These are phyloP conservation scores for Xerocomellus intermedius DNA, from an alignment of 768 basidiomycete species.

Conservation along the genomic window DNA sequence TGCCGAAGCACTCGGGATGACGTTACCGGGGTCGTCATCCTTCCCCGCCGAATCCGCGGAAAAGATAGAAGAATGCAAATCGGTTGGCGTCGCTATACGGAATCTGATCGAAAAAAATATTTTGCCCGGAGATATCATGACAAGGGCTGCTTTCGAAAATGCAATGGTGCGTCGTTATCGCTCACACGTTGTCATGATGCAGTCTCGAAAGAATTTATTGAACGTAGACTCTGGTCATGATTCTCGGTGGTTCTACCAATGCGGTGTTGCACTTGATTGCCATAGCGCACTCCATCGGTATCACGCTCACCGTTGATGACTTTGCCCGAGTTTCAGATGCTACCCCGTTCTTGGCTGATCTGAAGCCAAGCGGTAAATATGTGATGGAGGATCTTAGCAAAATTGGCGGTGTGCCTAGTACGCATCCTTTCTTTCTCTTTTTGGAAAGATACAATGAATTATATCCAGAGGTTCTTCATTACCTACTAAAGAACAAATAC, in stretches of 20 bases:
- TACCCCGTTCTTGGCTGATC: conserved; percentile 90
- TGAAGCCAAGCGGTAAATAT: conserved; percentile 97
- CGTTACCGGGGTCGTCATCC: conserved; percentile 93
- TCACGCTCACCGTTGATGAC: conserved; percentile 85
- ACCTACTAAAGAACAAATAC: conserved; percentile 80
- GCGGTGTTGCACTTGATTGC: conserved; percentile 97
- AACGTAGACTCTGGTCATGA: conserved; percentile 86
- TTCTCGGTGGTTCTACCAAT: conserved; percentile 96
- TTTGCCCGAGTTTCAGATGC: conserved; percentile 93
- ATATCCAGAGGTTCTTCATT: conserved; percentile 72
- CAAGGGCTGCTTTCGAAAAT: conserved; percentile 93
- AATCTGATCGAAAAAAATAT: conserved; percentile 90
- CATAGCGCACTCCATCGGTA: conserved; percentile 92
- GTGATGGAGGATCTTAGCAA: conserved; percentile 98
- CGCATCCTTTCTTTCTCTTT: conserved; percentile 27
- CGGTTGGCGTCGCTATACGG: conserved; percentile 79
- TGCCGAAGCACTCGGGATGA: conserved; percentile 94
- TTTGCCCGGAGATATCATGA: conserved; percentile 95
- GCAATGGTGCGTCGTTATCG: conserved; percentile 67
- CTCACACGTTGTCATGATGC: conserved; percentile 7
- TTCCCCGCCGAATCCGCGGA: conserved; percentile 92
- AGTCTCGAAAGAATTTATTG: conserved; percentile 3
- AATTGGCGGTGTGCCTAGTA: conserved; percentile 95
- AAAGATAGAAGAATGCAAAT: conserved; percentile 81
- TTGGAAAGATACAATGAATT: neutral